A percentile compares a stretch with the other conserved stretches of the same genome.
Evolutionary conservation across 2,329 filamentous ascomycete species (phyloP).

Genomic region (Hypocreales sp.): DNA sequence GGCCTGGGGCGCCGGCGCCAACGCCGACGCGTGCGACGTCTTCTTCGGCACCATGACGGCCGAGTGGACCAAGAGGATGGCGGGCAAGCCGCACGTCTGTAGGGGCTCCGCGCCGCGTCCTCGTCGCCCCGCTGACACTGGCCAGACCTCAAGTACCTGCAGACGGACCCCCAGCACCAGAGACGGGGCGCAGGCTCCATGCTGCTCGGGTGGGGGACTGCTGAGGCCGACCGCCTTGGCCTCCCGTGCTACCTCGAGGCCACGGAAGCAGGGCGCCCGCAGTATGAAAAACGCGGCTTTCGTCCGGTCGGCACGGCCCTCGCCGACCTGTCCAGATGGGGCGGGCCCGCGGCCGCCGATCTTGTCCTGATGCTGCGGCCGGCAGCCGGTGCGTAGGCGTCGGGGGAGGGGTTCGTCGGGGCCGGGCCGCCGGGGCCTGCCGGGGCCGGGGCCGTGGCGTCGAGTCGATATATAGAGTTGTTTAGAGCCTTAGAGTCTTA

Average conservation of each 20-base stretch:
- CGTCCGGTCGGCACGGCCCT: slow-evolving; percentile 11
- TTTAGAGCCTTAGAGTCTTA: too few relatives aligned
- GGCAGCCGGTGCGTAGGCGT: too few relatives aligned
- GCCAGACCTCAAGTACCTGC: slow-evolving; percentile 20
- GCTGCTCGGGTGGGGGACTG: slow-evolving; percentile 18
- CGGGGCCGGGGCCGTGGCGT: too few relatives aligned
- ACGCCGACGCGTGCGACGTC: slow-evolving; percentile 16
- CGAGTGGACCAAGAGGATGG: slow-evolving; percentile 14
- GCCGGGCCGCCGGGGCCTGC: too few relatives aligned
- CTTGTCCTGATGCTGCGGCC: slow-evolving; percentile 11
- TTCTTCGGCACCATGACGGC: slow-evolving; percentile 15
- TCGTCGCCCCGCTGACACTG: neutral
- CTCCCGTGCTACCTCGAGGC: slow-evolving; percentile 22
- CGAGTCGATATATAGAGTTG: too few relatives aligned
- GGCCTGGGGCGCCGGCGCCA: slow-evolving; percentile 13
- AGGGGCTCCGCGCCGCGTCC: slow-evolving; percentile 6
- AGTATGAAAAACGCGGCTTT: slow-evolving; percentile 22
- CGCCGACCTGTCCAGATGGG: slow-evolving; percentile 14
- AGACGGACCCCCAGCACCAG: slow-evolving; percentile 21
- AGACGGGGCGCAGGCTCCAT: slow-evolving; percentile 17
- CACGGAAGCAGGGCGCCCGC: slow-evolving; percentile 11
- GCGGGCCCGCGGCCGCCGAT: slow-evolving; percentile 8
- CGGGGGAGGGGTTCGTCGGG: too few relatives aligned
- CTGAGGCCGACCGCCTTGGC: slow-evolving; percentile 19
- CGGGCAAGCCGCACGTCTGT: slow-evolving; percentile 19